phyloP scores from a whole-genome alignment of 768 basidiomycete genomes.

The Hysterangium stoloniferum region DNA sequence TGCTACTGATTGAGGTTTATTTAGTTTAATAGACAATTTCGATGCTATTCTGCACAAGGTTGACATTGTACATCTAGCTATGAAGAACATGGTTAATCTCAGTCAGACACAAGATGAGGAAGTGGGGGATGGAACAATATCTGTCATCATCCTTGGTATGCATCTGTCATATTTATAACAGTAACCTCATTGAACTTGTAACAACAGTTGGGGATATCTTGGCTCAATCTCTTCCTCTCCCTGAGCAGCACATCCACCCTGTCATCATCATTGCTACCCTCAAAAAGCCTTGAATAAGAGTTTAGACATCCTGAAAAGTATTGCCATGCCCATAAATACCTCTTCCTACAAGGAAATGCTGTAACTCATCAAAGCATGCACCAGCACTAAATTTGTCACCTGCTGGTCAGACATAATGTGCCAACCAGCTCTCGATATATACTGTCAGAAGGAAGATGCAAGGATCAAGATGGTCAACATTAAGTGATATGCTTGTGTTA shows the following conservation, averaged over 20 bases:
- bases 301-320: constrained; percentile 77
- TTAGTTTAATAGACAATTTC: constrained; percentile 91
- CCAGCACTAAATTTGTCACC: constrained; percentile 95
- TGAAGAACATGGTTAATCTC: constrained; percentile 99
- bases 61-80: constrained; percentile 97
- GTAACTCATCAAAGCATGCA: constrained; percentile 93
- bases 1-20: background rate
- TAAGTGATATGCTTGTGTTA: constrained; percentile 95
- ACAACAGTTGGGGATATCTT: constrained; percentile 88
- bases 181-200: background rate
- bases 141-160: constrained; percentile 93
- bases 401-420: constrained; percentile 99
- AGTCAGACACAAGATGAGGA: constrained; percentile 98
- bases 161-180: constrained; percentile 3
- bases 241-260: constrained; percentile 96
- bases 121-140: constrained; percentile 97
- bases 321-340: constrained; percentile 86
- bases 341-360: constrained; percentile 87
- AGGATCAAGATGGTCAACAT: constrained; percentile 89
- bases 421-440: constrained; percentile 81
- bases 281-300: constrained; percentile 93
- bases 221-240: constrained; percentile 85
- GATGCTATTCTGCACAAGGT: constrained; percentile 98
- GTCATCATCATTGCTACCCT: constrained; percentile 98
- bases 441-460: constrained; percentile 70